Conservation (phyloP, 305 asterid species). For the Fraxinus sp. region DNA sequence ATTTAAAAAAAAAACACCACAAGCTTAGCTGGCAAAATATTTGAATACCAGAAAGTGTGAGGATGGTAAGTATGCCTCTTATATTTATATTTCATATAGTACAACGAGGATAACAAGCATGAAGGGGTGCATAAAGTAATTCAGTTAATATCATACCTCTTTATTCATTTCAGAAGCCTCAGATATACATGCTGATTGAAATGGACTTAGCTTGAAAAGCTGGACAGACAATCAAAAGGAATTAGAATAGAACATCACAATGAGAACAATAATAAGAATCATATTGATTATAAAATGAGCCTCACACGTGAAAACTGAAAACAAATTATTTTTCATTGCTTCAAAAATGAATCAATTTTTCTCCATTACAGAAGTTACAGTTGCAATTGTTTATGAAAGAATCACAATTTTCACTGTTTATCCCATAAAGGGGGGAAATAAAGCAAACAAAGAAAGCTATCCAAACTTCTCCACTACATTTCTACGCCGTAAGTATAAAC, state of each 20-base stretch:
- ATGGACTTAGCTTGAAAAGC: constrained; percentile 74
- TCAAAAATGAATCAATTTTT: no score
- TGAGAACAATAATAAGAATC: background rate
- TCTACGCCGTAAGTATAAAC: no score
- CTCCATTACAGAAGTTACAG: no score
- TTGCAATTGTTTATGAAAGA: no score
- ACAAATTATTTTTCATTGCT: no score
- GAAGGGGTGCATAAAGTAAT: background rate
- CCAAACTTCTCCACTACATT: no score
- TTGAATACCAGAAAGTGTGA: constrained; percentile 4
- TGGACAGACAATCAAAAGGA: constrained; percentile 36
- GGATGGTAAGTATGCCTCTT: background rate
- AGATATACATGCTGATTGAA: constrained; percentile 62
- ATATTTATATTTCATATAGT: background rate
- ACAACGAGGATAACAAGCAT: background rate
- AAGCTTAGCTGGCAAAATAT: background rate
- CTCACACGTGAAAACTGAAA: no score
- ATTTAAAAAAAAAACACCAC: background rate
- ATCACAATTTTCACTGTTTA: no score
- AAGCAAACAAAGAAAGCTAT: no score
- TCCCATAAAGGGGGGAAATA: no score
- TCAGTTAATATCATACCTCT: constrained; percentile 53
- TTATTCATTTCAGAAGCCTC: constrained; percentile 60
- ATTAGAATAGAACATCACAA: constrained; percentile 24
- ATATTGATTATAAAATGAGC: no score